A percentile compares a stretch with the other conserved stretches of the same genome.
Conservation (phyloP, 2,329 filamentous ascomycete genomes). For the Talaromyces sp. region DNA sequence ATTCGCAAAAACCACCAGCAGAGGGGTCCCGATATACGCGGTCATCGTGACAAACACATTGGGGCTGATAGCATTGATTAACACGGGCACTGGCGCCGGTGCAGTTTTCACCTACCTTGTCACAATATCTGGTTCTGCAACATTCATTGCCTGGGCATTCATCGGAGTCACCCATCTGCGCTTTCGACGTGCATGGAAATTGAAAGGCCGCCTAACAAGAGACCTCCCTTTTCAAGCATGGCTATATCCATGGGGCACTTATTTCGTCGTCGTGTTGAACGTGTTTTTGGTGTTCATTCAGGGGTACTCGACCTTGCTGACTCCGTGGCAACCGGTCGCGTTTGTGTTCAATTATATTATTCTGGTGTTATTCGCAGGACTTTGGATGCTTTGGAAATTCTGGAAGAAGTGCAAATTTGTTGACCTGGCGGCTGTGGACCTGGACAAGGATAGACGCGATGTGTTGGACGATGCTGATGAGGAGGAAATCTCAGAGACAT, state of each 20-base stretch:
- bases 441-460: slow-evolving; percentile 3
- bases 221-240: slow-evolving; percentile 8
- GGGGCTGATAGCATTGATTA: slow-evolving; percentile 63
- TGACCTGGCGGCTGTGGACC: slow-evolving; percentile 4
- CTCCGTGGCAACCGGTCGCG: slow-evolving; percentile 7
- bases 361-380: slow-evolving; percentile 5
- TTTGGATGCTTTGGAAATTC: slow-evolving; percentile 6
- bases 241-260: slow-evolving; percentile 5
- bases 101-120: slow-evolving; percentile 47
- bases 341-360: slow-evolving; percentile 11
- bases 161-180: slow-evolving; percentile 9
- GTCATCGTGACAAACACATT: slow-evolving; percentile 43
- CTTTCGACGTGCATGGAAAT: slow-evolving; percentile 7
- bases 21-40: slow-evolving; percentile 38
- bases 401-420: slow-evolving; percentile 4
- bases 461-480: neutral
- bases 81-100: slow-evolving; percentile 56
- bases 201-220: slow-evolving; percentile 2
- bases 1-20: slow-evolving; percentile 35
- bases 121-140: slow-evolving; percentile 23
- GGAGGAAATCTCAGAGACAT: neutral
- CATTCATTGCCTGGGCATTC: slow-evolving; percentile 10
- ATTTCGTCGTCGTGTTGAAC: slow-evolving; percentile 4
- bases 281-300: slow-evolving; percentile 9
- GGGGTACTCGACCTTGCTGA: slow-evolving; percentile 3